phyloP scores from a whole-genome alignment of 192 early-diverging fungal genomes.

The Haplosporangium gracile region DNA sequence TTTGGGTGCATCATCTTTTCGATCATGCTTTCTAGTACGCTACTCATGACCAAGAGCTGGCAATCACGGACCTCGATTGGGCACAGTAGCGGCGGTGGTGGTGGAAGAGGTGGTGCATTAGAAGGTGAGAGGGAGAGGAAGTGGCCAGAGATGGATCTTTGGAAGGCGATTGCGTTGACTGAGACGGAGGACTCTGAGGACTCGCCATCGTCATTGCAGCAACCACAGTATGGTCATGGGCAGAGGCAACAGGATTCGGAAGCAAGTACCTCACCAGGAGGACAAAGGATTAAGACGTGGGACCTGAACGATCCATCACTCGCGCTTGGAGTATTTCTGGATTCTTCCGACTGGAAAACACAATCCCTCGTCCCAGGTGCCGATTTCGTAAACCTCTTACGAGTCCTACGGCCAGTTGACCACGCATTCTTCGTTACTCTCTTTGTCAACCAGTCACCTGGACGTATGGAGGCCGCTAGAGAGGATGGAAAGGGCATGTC shows the following conservation, averaged over 20 bases:
- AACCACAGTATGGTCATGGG: neutral
- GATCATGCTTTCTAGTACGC: slow-evolving; percentile 22
- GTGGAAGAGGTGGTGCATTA: neutral
- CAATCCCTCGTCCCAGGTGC: slow-evolving; percentile 20
- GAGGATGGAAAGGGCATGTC: neutral
- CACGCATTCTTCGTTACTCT: slow-evolving; percentile 30
- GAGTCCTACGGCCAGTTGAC: slow-evolving; percentile 21
- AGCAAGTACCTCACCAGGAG: neutral
- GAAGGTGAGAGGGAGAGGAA: slow-evolving; percentile 7
- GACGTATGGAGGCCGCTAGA: neutral
- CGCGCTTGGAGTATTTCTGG: slow-evolving; percentile 1
- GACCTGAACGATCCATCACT: slow-evolving; percentile 28
- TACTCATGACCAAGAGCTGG: slow-evolving; percentile 20
- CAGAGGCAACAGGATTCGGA: no score
- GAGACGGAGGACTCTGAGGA: slow-evolving; percentile 11
- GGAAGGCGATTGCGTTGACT: neutral
- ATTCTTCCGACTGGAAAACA: slow-evolving; percentile 21
- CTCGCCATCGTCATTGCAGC: neutral
- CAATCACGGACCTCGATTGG: neutral
- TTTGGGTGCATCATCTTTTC: slow-evolving; percentile 31
- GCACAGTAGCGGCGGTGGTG: neutral
- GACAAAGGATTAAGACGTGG: slow-evolving; percentile 15
- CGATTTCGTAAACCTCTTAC: slow-evolving; percentile 21
- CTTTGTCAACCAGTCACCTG: slow-evolving; percentile 22
- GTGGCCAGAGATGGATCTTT: slow-evolving; percentile 29